Evolutionary conservation across 1,284 basidiomycete genomes (phyloP).

Genomic region (Irpex sp.): DNA sequence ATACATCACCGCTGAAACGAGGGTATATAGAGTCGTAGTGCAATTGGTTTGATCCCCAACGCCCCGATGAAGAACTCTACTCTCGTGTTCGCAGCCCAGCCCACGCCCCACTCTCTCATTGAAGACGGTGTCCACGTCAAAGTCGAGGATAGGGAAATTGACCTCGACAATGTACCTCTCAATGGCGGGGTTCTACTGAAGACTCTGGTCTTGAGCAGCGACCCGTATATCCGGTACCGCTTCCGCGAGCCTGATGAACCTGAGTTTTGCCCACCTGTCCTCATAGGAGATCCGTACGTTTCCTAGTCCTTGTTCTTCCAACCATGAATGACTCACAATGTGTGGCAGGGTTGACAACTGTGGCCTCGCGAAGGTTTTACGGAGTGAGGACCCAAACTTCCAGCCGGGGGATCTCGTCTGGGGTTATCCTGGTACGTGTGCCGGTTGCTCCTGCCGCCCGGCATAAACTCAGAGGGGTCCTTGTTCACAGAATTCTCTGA

Average conservation of each 20-base stretch:
- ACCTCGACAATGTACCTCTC: constrained; percentile 31
- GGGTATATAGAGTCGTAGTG: no score
- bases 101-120: neutral
- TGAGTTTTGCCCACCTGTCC: constrained; percentile 1
- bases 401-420: constrained; percentile 28
- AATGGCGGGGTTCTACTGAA: constrained; percentile 36
- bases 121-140: constrained; percentile 5
- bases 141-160: constrained; percentile 22
- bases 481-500: constrained; percentile 21
- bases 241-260: constrained; percentile 20
- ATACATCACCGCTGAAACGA: no score
- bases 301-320: no score
- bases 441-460: neutral
- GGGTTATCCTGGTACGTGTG: constrained; percentile 22
- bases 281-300: neutral
- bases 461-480: neutral
- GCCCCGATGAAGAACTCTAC: constrained; percentile 9
- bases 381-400: constrained; percentile 24
- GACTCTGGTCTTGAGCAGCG: constrained; percentile 28
- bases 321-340: neutral
- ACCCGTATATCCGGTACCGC: constrained; percentile 33
- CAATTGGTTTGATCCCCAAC: no score
- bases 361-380: constrained; percentile 25
- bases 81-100: constrained; percentile 7
- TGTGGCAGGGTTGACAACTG: constrained; percentile 15